Percentiles rank a stretch among this genome's conserved stretches.
phyloP scores from a whole-genome alignment of 768 basidiomycete species.

The Hygrocybe coccinea region DNA sequence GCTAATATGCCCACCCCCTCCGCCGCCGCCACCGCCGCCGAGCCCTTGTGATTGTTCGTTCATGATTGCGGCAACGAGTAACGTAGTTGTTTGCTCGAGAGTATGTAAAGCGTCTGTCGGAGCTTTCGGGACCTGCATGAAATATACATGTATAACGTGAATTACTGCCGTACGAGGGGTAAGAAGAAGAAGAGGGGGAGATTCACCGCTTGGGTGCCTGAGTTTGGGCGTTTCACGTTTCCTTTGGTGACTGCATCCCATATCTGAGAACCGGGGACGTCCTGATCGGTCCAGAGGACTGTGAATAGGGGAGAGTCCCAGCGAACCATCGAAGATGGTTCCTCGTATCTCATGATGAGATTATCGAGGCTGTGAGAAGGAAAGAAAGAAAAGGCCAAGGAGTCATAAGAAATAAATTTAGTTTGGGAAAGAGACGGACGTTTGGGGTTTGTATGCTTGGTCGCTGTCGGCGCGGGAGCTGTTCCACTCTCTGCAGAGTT shows the following conservation, averaged over 20 bases:
- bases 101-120: slow-evolving; percentile 83
- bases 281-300: slow-evolving; percentile 66
- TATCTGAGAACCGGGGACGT: slow-evolving; percentile 61
- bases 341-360: slow-evolving; percentile 84
- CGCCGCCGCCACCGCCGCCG: no score
- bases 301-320: slow-evolving; percentile 98
- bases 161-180: neutral
- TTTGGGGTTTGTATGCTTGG: slow-evolving; percentile 60
- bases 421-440: slow-evolving; percentile 46
- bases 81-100: slow-evolving; percentile 72
- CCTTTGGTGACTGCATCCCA: slow-evolving; percentile 81
- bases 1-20: slow-evolving; percentile 51
- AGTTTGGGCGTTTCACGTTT: slow-evolving; percentile 80
- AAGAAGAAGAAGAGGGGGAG: neutral
- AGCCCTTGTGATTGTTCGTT: slow-evolving; percentile 48
- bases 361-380: slow-evolving; percentile 63
- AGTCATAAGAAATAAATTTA: no score
- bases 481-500: slow-evolving; percentile 79
- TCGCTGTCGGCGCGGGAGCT: slow-evolving; percentile 40
- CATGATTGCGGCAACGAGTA: slow-evolving; percentile 69
- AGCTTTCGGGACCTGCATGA: slow-evolving; percentile 64
- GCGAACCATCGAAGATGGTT: slow-evolving; percentile 96
- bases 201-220: slow-evolving; percentile 70
- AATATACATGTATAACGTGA: no score
- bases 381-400: slow-evolving; percentile 2